phyloP scores from a whole-genome alignment of 1,139 yeast genomes.

The Magnusiomyces suaveolens region DNA sequence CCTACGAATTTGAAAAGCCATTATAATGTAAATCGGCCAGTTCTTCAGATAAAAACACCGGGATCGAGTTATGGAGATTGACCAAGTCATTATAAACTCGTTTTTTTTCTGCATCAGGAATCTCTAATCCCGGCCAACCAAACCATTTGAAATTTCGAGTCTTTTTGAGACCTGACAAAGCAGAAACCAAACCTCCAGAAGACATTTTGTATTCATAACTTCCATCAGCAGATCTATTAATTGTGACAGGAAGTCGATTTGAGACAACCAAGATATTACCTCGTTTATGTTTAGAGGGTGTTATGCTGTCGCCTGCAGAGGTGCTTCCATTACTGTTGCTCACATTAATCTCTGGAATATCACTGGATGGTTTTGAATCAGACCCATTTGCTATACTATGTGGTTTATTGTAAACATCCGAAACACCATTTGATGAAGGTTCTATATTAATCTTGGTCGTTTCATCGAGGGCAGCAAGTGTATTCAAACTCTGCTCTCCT shows the following conservation, averaged over 20 bases:
- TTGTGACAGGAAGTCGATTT: slow-evolving; percentile 90
- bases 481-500: too few species aligned
- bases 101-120: slow-evolving; percentile 66
- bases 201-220: slow-evolving; percentile 72
- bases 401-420: too few species aligned
- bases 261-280: slow-evolving; percentile 84
- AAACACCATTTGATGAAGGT: too few species aligned
- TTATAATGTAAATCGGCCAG: slow-evolving; percentile 94
- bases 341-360: background rate
- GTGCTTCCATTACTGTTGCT: background rate
- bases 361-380: background rate
- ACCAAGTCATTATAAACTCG: slow-evolving; percentile 60
- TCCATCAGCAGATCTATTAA: slow-evolving; percentile 57
- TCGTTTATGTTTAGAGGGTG: background rate
- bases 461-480: too few species aligned
- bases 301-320: background rate
- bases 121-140: slow-evolving; percentile 94
- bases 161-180: slow-evolving; percentile 82
- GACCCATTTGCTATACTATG: too few species aligned
- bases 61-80: slow-evolving; percentile 78
- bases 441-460: too few species aligned
- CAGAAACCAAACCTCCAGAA: slow-evolving; percentile 95
- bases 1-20: slow-evolving; percentile 69
- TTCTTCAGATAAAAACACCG: slow-evolving; percentile 77
- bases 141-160: slow-evolving; percentile 88